A percentile compares a stretch with the other conserved stretches of the same genome.
These are phyloP conservation scores for Dactylellina haptotyla DNA, from an alignment of 2,329 filamentous ascomycete genomes.

Conservation along the genomic window DNA sequence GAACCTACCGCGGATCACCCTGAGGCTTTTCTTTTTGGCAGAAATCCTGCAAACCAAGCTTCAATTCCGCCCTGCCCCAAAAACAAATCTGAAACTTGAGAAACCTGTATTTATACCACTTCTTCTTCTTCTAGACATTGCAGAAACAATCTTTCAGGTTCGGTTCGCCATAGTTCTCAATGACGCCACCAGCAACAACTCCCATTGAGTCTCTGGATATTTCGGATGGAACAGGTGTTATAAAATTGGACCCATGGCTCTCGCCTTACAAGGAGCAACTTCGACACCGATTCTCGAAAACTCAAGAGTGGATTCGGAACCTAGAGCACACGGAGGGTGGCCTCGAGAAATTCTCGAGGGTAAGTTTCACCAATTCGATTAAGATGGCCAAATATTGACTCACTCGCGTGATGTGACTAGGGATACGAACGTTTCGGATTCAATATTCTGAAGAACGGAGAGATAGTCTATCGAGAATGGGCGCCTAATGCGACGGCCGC, in stretches of 20 bases:
- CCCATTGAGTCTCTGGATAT: neutral
- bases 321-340: constrained; percentile 88
- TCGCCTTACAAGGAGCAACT: constrained; percentile 83
- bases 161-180: constrained; percentile 2
- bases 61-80: no score
- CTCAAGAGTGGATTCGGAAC: constrained; percentile 85
- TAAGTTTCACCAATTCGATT: constrained; percentile 60
- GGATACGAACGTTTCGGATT: constrained; percentile 88
- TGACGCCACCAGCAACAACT: constrained; percentile 5
- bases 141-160: no score
- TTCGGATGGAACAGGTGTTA: constrained; percentile 72
- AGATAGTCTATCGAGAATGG: constrained; percentile 94
- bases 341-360: constrained; percentile 88
- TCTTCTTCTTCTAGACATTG: no score
- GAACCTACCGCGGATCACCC: no score
- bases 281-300: constrained; percentile 78
- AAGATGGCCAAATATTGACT: neutral
- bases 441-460: constrained; percentile 80
- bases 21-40: no score
- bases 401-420: constrained; percentile 68
- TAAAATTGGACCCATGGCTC: constrained; percentile 88
- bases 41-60: no score
- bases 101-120: no score
- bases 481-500: constrained; percentile 87
- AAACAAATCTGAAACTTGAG: no score